Percentiles rank a stretch among this genome's conserved stretches.
phyloP scores from a whole-genome alignment of 176 grass and related monocot species.

The Chrysopogon serrulatus region DNA sequence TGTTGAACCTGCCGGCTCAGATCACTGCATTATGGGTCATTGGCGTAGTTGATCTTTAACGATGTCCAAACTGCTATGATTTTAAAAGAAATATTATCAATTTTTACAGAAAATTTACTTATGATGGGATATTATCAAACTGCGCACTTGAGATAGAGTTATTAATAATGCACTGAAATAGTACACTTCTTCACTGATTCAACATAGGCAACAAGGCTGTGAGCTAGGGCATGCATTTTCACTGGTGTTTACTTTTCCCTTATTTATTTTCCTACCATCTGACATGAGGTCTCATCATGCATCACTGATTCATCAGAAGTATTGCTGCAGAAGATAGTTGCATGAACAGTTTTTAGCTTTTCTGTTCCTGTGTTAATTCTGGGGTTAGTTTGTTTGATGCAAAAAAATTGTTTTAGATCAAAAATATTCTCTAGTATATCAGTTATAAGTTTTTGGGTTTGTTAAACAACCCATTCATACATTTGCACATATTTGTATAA shows the following conservation, averaged over 20 bases:
- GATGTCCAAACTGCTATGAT: background rate
- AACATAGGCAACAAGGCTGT: background rate
- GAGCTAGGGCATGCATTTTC: background rate
- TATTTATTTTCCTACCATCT: background rate
- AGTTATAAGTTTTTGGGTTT: conserved; percentile 18
- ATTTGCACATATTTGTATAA: background rate
- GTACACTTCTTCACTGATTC: background rate
- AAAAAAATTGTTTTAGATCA: background rate
- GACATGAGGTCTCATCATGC: background rate
- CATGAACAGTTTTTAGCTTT: background rate
- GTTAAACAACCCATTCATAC: background rate
- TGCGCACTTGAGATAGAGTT: background rate
- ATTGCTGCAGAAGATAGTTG: background rate
- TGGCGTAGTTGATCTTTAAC: background rate
- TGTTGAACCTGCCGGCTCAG: background rate
- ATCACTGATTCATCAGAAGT: background rate
- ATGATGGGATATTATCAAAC: background rate
- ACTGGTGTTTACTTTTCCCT: background rate
- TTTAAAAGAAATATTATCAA: background rate
- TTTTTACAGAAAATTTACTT: background rate
- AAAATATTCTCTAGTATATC: background rate
- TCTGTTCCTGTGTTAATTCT: background rate
- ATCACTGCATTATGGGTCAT: background rate
- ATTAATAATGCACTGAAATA: background rate
- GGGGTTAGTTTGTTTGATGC: background rate